Evolutionary conservation across 2,329 filamentous ascomycete genomes (phyloP), one percentile per base, ranked within the genome.

Genomic region (Onygena corvina): DNA sequence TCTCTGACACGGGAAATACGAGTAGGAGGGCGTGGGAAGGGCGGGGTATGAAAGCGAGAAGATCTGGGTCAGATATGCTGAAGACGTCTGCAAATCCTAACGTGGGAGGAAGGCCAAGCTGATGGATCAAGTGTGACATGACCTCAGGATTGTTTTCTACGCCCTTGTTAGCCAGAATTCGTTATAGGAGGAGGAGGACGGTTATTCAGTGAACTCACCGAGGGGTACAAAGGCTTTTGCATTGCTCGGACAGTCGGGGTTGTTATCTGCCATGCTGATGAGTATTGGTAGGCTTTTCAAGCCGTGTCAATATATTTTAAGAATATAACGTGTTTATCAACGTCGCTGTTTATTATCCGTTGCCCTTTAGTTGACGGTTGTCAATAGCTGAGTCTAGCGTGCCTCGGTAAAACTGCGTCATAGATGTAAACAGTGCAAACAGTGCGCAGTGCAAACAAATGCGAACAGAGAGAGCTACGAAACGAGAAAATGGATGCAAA

Each of bases 51-150:
- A 94, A 88, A 53, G 80, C 77, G 47, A 96, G 80, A 33, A 95
- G 77, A 47, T 88, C 81, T 0, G 85, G 81, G 47, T 96, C 89
- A 55, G 84, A 83, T 61, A 96, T 82, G 57, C 83, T 89, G 76
- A 83, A 95, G 65, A 96, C 86, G 68, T 96, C 90, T 73, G 93
- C 83, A 68, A 94, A 82, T 59, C 79, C 75, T 40, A 96, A 76
- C 21, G 76, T 73, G n/a, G 70, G 61, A n/a, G 84, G 84, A 50
- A 96, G 79, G 55, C 90, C 90, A 21, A 96, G 84, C 58, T 80
- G 80, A 71, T 84, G 85, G 45, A 93, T 77, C 30, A 96, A 81
- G 36, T 75, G 70, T 48, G 81, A 89, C 81, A 96, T 92, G 27
- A 95, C 80, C 68, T 86, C 80, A 0, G 92, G 89, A 71, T 95